Evolutionary conservation across 192 early-diverging fungal genomes (phyloP).

Genomic region (Entomortierella parvispora): DNA sequence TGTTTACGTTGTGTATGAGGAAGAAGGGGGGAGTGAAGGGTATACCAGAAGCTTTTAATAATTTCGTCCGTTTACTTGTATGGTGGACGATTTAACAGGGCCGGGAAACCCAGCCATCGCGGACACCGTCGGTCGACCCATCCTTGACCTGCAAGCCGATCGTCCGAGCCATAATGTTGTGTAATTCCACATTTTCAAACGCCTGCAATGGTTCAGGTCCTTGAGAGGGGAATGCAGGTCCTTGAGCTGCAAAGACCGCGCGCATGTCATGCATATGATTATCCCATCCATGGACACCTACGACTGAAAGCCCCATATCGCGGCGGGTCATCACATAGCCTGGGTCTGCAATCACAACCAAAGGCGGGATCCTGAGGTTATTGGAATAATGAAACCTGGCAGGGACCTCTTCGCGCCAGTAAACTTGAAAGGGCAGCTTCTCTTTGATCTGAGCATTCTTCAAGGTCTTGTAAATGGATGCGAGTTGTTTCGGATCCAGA

Average conservation of each 20-base stretch:
- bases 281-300: constrained; percentile 90
- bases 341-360: constrained; percentile 73
- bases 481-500: constrained; percentile 47
- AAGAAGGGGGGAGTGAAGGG: too few species aligned
- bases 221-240: constrained; percentile 66
- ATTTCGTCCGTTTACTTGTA: neutral
- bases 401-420: constrained; percentile 77
- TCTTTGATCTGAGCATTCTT: constrained; percentile 52
- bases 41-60: neutral
- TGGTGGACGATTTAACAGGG: constrained; percentile 11
- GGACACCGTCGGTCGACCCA: constrained; percentile 38
- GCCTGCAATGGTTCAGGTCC: constrained; percentile 16
- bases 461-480: constrained; percentile 63
- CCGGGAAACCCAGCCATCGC: constrained; percentile 19
- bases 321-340: constrained; percentile 68
- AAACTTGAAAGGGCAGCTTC: constrained; percentile 70
- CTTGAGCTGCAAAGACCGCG: constrained; percentile 84
- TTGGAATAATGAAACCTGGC: constrained; percentile 74
- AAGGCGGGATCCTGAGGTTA: constrained; percentile 76
- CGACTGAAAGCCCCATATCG: constrained; percentile 35
- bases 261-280: constrained; percentile 80
- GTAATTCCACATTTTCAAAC: constrained; percentile 45
- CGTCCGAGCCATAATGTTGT: constrained; percentile 44
- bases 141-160: constrained; percentile 27
- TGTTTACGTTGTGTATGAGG: too few species aligned